A percentile compares a stretch with the other conserved stretches of the same genome.
These are phyloP conservation scores for Astrothelium subdiscretum DNA, from an alignment of 495 filamentous ascomycete genomes.

Conservation along the genomic window DNA sequence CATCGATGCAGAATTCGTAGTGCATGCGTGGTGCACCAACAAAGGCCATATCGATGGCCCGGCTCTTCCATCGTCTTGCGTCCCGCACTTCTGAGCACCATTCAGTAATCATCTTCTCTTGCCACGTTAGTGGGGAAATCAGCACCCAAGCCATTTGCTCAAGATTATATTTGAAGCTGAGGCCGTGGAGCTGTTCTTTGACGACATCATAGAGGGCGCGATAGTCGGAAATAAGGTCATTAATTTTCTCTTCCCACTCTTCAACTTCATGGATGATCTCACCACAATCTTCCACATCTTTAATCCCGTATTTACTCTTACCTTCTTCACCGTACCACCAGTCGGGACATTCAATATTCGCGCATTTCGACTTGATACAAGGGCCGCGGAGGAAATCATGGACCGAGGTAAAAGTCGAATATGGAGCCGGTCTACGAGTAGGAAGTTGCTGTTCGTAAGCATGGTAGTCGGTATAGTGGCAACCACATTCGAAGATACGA, in stretches of 20 bases:
- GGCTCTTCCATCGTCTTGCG: background rate
- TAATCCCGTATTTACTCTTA: background rate
- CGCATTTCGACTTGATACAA: background rate
- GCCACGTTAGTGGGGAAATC: background rate
- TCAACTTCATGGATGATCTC: background rate
- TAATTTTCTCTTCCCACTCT: background rate
- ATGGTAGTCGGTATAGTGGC: background rate
- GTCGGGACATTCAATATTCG: background rate
- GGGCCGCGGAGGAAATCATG: background rate
- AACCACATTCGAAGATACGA: background rate
- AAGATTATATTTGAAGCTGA: background rate
- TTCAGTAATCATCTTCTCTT: background rate
- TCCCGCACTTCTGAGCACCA: background rate
- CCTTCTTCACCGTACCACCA: background rate
- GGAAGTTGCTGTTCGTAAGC: background rate
- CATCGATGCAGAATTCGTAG: background rate
- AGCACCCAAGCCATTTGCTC: background rate
- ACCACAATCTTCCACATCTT: background rate
- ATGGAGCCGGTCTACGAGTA: background rate
- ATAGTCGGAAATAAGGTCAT: background rate
- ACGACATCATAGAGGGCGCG: background rate
- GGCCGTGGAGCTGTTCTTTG: background rate
- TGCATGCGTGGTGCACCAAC: background rate
- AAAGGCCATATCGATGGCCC: background rate
- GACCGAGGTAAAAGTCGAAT: background rate